Conservation (phyloP, 2,329 filamentous ascomycete species). For the Cryoendolithus antarcticus region DNA sequence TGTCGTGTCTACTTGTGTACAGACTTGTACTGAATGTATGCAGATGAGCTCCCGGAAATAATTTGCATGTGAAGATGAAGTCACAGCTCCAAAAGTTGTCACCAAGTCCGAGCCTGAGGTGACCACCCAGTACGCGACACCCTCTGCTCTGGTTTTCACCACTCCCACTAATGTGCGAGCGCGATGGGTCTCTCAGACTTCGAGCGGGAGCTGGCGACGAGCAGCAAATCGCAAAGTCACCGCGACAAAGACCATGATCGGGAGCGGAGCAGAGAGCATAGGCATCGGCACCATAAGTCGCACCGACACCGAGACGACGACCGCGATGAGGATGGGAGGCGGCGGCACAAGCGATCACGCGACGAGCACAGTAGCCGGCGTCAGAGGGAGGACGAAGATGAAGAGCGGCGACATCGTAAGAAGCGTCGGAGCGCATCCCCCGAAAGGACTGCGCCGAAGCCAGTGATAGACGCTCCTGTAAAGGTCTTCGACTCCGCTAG, state of each 20-base stretch:
- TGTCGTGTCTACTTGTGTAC: too few relatives aligned
- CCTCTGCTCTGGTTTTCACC: too few relatives aligned
- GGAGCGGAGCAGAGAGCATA: slow-evolving; percentile 23
- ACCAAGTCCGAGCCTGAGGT: too few relatives aligned
- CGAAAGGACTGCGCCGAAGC: slow-evolving; percentile 20
- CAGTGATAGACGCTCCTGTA: slow-evolving; percentile 11
- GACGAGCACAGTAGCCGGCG: slow-evolving; percentile 39
- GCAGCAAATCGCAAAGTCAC: slow-evolving; percentile 31
- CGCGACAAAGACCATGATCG: slow-evolving; percentile 7
- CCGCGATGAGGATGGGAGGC: slow-evolving; percentile 23
- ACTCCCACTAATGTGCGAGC: too few relatives aligned
- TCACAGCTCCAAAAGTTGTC: slow-evolving; percentile 1
- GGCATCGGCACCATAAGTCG: slow-evolving; percentile 31
- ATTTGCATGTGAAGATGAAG: slow-evolving; percentile 5
- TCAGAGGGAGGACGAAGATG: slow-evolving; percentile 28
- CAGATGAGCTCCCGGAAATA: too few relatives aligned
- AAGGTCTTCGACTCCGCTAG: slow-evolving; percentile 20
- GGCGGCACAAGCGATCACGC: slow-evolving; percentile 54
- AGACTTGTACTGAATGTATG: too few relatives aligned
- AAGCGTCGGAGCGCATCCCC: slow-evolving; percentile 20
- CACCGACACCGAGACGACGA: slow-evolving; percentile 31
- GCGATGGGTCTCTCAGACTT: slow-evolving; percentile 58
- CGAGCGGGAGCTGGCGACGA: slow-evolving; percentile 60
- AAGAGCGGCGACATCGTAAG: slow-evolving; percentile 19
- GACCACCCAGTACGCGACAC: too few relatives aligned